Evolutionary conservation across 1,139 yeast species (phyloP).

Genomic region (Diutina siamensis): DNA sequence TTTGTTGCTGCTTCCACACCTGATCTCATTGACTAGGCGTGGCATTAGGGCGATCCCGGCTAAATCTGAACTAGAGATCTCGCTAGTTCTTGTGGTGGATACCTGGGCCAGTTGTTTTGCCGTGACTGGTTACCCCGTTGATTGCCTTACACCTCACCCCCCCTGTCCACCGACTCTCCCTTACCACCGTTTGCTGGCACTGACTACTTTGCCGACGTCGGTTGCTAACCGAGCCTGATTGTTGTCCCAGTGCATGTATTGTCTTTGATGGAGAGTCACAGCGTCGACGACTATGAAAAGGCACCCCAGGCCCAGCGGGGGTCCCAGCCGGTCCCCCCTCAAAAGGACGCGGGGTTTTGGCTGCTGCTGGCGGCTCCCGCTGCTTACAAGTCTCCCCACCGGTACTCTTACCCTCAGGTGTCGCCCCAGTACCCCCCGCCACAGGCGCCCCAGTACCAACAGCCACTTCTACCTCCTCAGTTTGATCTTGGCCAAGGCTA

Average conservation of each 20-base stretch:
- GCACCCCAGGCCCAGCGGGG: background rate
- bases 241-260: background rate
- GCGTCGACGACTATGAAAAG: slow-evolving; percentile 4
- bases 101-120: background rate
- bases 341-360: background rate
- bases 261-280: slow-evolving; percentile 4
- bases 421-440: background rate
- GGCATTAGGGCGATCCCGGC: background rate
- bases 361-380: background rate
- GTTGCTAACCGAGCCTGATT: background rate
- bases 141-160: background rate
- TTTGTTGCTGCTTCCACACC: background rate
- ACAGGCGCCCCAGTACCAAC: background rate
- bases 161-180: background rate
- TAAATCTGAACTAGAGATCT: background rate
- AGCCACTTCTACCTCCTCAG: background rate
- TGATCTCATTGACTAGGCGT: background rate
- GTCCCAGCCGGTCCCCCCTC: background rate
- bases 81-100: background rate
- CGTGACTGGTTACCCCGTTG: background rate
- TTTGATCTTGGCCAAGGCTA: background rate
- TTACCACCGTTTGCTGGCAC: background rate
- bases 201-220: background rate
- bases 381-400: background rate
- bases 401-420: background rate